Percentiles rank a stretch among this genome's conserved stretches.
phyloP scores from a whole-genome alignment of 495 filamentous ascomycete species.

The Podospora pseudoanserina region DNA sequence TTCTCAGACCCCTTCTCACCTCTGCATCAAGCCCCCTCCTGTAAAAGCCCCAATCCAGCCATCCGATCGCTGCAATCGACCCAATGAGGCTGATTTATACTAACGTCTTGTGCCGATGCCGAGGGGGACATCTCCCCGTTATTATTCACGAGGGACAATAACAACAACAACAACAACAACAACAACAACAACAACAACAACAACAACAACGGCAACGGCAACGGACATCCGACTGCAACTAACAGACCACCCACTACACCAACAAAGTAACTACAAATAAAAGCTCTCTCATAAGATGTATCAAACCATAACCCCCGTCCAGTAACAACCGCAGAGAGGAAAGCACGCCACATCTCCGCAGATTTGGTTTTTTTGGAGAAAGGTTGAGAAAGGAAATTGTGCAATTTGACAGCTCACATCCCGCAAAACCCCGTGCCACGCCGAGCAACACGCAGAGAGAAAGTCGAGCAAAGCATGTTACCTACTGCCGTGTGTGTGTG shows the following conservation, averaged over 20 bases:
- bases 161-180: too few relatives aligned
- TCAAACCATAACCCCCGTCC: not conserved
- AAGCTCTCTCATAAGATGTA: not conserved
- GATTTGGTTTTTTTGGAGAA: too few relatives aligned
- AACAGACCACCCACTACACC: not conserved
- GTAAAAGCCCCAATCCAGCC: not conserved
- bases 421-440: not conserved
- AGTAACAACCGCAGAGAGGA: not conserved
- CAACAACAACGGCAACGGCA: too few relatives aligned
- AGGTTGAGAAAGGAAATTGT: not conserved
- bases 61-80: not conserved
- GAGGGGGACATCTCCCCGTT: too few relatives aligned
- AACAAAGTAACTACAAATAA: not conserved
- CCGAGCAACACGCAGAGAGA: not conserved
- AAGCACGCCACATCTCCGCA: too few relatives aligned
- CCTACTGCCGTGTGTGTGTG: too few relatives aligned
- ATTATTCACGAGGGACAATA: too few relatives aligned
- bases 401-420: not conserved
- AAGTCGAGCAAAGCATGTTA: too few relatives aligned
- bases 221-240: not conserved
- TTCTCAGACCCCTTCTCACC: not conserved
- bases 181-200: too few relatives aligned
- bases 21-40: not conserved
- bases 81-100: not conserved
- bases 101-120: too few relatives aligned